phyloP scores from a whole-genome alignment of 768 basidiomycete genomes.

The Termitomyces sp. region DNA sequence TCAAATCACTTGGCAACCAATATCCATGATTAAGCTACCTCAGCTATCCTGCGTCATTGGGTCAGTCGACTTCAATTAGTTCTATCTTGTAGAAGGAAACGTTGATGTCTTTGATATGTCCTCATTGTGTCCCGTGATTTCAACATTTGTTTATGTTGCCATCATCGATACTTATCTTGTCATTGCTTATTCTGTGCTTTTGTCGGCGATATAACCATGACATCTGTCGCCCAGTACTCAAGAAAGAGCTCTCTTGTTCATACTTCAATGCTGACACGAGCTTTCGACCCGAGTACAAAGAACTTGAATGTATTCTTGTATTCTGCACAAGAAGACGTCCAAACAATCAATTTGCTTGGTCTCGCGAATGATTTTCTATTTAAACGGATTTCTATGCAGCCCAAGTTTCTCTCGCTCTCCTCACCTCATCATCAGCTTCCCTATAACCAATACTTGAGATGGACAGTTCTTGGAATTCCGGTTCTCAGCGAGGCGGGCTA shows the following conservation, averaged over 20 bases:
- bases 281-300: neutral
- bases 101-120: too few relatives aligned
- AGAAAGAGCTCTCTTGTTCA: neutral
- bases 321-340: neutral
- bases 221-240: neutral
- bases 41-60: neutral
- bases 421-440: neutral
- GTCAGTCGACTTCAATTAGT: neutral
- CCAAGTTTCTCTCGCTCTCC: neutral
- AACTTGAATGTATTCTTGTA: neutral
- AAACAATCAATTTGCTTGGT: neutral
- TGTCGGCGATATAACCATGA: neutral
- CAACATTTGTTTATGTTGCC: neutral
- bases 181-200: neutral
- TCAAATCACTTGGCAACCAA: neutral
- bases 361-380: neutral
- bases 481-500: neutral
- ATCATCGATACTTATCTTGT: too few relatives aligned
- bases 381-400: neutral
- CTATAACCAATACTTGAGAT: neutral
- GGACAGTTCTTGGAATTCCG: neutral
- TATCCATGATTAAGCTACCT: neutral
- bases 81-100: neutral
- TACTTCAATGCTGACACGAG: neutral
- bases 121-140: neutral